Conservation (phyloP, 2,329 filamentous ascomycete species). For the Verticillium zaregamsianum region DNA sequence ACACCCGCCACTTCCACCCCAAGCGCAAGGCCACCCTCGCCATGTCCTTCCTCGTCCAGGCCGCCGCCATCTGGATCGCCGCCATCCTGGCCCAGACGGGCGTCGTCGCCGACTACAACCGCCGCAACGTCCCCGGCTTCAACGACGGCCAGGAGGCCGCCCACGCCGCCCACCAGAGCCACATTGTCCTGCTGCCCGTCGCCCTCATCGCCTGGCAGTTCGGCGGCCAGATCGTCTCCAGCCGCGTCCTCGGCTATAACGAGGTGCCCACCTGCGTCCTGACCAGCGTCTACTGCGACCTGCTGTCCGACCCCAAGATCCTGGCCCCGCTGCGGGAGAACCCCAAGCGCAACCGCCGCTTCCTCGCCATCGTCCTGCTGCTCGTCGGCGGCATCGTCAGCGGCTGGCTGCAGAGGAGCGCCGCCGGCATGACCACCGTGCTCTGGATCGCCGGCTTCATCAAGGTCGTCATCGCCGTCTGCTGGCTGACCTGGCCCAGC, state of each 20-base stretch:
- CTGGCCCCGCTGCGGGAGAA: constrained; percentile 36
- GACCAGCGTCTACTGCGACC: constrained; percentile 50
- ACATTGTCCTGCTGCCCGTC: constrained; percentile 39
- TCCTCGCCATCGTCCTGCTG: constrained; percentile 38
- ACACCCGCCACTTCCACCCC: constrained; percentile 26
- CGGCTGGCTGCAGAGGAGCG: constrained; percentile 42
- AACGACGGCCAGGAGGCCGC: constrained; percentile 1
- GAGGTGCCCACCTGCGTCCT: constrained; percentile 52
- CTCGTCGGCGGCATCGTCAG: constrained; percentile 42
- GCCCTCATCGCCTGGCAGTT: constrained; percentile 48
- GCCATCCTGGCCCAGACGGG: constrained; percentile 45
- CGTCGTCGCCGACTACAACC: constrained; percentile 38
- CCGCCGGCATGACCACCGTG: constrained; percentile 32
- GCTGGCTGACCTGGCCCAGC: constrained; percentile 28
- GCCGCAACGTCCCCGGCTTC: constrained; percentile 13
- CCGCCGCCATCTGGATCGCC: constrained; percentile 44
- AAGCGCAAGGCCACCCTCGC: constrained; percentile 37
- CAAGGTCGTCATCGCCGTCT: constrained; percentile 34
- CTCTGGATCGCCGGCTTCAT: constrained; percentile 42
- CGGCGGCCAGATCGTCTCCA: constrained; percentile 48
- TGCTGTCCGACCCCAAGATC: constrained; percentile 45
- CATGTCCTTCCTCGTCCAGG: constrained; percentile 48
- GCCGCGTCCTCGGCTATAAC: constrained; percentile 44
- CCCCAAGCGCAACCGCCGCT: constrained; percentile 44
- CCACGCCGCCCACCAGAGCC: constrained; percentile 19